Conservation (phyloP, 164 flowering plant genomes). For the Piper betle region DNA sequence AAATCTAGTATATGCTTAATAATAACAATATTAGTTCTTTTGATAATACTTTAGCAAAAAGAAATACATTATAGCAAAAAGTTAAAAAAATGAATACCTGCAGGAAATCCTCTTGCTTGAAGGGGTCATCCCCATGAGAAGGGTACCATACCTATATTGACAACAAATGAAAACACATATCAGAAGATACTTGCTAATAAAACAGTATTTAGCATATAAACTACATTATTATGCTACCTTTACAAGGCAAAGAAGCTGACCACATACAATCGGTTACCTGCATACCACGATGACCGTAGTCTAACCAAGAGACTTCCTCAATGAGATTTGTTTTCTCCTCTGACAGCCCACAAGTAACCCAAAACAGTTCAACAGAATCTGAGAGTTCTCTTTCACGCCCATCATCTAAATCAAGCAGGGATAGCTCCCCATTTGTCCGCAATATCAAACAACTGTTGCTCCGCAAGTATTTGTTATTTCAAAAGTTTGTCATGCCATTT, state of each 20-base stretch:
- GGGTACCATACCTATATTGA: constrained; percentile 95
- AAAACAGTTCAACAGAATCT: constrained; percentile 85
- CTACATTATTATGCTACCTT: not conserved
- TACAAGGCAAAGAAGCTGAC: not conserved
- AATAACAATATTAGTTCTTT: no score
- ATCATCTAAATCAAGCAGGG: constrained; percentile 92
- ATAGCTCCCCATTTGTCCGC: constrained; percentile 86
- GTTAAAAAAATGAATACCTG: constrained; percentile 39
- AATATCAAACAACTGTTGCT: constrained; percentile 72
- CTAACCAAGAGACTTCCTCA: constrained; percentile 97
- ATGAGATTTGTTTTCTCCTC: constrained; percentile 78
- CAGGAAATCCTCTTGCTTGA: constrained; percentile 93
- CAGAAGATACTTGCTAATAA: constrained; percentile 21
- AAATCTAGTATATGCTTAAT: no score
- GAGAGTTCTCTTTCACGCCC: constrained; percentile 89
- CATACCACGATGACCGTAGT: constrained; percentile 95
- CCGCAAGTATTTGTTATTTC: not conserved
- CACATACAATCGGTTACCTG: constrained; percentile 48
- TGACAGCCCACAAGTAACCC: constrained; percentile 94
- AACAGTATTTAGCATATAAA: not conserved
- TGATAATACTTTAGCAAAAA: not conserved
- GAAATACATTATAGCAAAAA: no score
- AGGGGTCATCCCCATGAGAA: constrained; percentile 79
- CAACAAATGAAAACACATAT: constrained; percentile 34
- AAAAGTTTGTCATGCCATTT: not conserved